Percentiles rank a stretch among this genome's conserved stretches.
Conservation (phyloP, 108 stramenopile genomes). For the Cyclotella baltica region DNA sequence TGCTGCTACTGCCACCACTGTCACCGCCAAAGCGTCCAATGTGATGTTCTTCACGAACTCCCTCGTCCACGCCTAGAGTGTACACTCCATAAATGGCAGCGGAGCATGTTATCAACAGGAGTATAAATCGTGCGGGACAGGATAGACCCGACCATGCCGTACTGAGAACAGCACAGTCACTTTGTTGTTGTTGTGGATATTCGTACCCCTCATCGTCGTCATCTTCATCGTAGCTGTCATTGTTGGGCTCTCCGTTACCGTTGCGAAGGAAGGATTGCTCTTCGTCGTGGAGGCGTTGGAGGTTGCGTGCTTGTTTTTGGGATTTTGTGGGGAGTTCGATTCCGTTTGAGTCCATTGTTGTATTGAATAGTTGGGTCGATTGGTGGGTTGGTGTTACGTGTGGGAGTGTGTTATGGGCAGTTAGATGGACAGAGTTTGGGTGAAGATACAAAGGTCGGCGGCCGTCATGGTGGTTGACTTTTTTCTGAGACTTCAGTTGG, state of each 20-base stretch:
- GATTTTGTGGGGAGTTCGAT: conserved; percentile 18
- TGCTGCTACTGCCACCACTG: background rate
- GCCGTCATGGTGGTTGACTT: too few relatives aligned
- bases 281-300: conserved; percentile 21
- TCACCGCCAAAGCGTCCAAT: background rate
- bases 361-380: background rate
- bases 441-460: too few relatives aligned
- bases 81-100: background rate
- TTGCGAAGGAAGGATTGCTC: conserved; percentile 12
- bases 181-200: background rate
- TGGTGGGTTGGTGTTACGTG: background rate
- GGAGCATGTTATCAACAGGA: background rate
- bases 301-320: conserved; percentile 8
- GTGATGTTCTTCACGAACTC: conserved; percentile 11
- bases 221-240: background rate
- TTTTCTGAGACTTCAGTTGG: too few relatives aligned
- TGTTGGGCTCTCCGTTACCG: background rate
- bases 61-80: conserved; percentile 15
- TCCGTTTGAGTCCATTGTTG: background rate
- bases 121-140: background rate
- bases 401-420: too few relatives aligned
- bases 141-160: conserved; percentile 9
- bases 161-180: background rate
- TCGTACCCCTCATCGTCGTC: background rate
- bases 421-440: too few relatives aligned